Base-by-base conservation (phyloP, 768 basidiomycete species). In the Boletellus emodensis region DNA sequence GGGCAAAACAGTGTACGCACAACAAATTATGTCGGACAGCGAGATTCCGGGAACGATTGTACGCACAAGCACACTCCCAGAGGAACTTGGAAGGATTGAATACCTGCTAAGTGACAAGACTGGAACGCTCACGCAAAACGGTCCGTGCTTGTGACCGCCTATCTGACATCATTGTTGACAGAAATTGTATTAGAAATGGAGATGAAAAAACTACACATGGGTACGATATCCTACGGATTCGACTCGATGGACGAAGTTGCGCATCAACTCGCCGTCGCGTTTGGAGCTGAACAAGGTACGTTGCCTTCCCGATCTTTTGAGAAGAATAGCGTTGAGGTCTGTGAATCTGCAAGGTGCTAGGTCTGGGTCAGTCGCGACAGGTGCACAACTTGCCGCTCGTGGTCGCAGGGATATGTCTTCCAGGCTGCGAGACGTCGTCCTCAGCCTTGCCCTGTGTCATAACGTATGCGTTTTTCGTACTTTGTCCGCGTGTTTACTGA, bases 171-270 rank as follows among this genome's bases (percentile, higher is more conserved):
- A 17, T 24, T 7, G 11, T 40, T 44, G 44, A 56, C 44, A 18
- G 6, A 24, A 4, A 15, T 33, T 28, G 5, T 26, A 12, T 18
- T 67, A 97, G 95, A 97, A 66, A 99, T 99, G 96, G 95, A 98
- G 70, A 90, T 98, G 88, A 94, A 87, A 76, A 99, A 96, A 66
- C 74, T 99, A 26, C 96, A 98, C 62, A 91, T 98, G 87, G 96
- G 96, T 5, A 99, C 96, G 1, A 91, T 97, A 81, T 94, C 92
- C 0, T 99, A 94, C 62, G 94, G 91, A 2, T 85, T 75, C 55
- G 96, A 99, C 60, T 87, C 96, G n/a, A 98, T 99, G 95, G 96
- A 99, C 60, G 96, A 99, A 64, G 92, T 98, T 20, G 81, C 86
- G 2, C 90, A 91, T 72, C 92, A 98, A 58, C 75, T 99, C n/a